Base-by-base conservation (phyloP, 768 basidiomycete species). In the Russula sp. region DNA sequence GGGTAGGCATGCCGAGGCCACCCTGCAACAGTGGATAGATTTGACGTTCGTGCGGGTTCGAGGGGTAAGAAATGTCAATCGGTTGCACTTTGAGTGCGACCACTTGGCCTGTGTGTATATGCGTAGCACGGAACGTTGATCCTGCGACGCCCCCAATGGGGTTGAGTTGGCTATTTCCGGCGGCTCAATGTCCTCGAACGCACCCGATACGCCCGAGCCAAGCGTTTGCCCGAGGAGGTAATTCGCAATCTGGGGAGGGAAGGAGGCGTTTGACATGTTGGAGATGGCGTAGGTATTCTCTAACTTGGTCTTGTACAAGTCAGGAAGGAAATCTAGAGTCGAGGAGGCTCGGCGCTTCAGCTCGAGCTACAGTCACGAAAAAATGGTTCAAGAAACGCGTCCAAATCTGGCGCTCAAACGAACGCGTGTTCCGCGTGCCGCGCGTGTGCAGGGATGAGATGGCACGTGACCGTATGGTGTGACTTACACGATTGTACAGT, bases 51-150 rank as follows among this genome's bases (percentile, higher is more conserved):
- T 85, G 88, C 35, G 73, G 76, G 68, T 91, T 91, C 4, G 88
- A 89, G 0, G 87, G 89, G 68, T 87, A 90, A 69, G 86, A 82
- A 60, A 88, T 83, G 65, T 89, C 76, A 22, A 82, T 73, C 59
- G 79, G 76, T 71, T 91, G 88, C 10, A 91, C 74, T 70, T 91
- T 91, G 57, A 91, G 77, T 2, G 88, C 88, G 45, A 87, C 86
- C n/a, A 78, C 70, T 46, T 84, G 77, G 20, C 77, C 75, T 3
- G 75, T 84, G 67, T 83, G 76, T 1, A 89, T 64, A 66, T 91
- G 73, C 14, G 67, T 70, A 0, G 89, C 88, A 22, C 79, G 77
- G 68, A 78, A 90, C 60, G 90, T 90, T 18, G 85, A 83, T 43
- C 89, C 88, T 90, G 65, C 18, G 7, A n/a, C n/a, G 3, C 53